Evolutionary conservation across 1,284 basidiomycete species (phyloP).

Genomic region (Serendipita sp.): DNA sequence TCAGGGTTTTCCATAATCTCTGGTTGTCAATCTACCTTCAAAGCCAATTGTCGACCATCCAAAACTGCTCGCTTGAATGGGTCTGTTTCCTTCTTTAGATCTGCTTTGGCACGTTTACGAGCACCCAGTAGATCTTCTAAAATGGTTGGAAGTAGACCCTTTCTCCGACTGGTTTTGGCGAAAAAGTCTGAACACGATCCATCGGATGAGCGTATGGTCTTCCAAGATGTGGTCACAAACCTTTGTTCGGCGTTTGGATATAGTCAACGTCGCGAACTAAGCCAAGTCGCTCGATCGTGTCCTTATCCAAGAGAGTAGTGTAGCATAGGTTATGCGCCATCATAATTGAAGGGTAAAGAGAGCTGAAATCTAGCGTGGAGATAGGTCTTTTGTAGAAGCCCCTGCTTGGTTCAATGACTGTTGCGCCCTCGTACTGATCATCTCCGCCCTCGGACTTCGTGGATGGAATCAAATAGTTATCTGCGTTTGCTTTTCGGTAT

Average conservation of each 20-base stretch:
- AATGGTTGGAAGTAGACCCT: slow-evolving; percentile 81
- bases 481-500: slow-evolving; percentile 75
- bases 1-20: slow-evolving; percentile 1
- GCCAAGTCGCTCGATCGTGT: slow-evolving; percentile 58
- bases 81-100: slow-evolving; percentile 88
- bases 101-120: slow-evolving; percentile 83
- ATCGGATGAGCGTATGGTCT: background rate
- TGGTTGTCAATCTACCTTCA: slow-evolving; percentile 50
- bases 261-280: slow-evolving; percentile 80
- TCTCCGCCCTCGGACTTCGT: slow-evolving; percentile 79
- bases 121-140: slow-evolving; percentile 84
- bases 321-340: slow-evolving; percentile 98
- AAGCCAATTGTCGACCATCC: slow-evolving; percentile 84
- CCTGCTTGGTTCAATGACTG: slow-evolving; percentile 87
- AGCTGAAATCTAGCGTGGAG: slow-evolving; percentile 92
- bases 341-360: slow-evolving; percentile 96
- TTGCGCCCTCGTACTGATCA: slow-evolving; percentile 94
- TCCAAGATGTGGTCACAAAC: slow-evolving; percentile 28
- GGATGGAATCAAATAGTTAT: slow-evolving; percentile 75
- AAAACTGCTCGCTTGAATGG: slow-evolving; percentile 89
- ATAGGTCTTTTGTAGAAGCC: slow-evolving; percentile 92
- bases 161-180: slow-evolving; percentile 54
- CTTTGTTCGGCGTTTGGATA: slow-evolving; percentile 82
- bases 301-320: slow-evolving; percentile 74
- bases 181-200: slow-evolving; percentile 55